Evolutionary conservation across 768 basidiomycete species (phyloP).

Genomic region (Suillus ampliporus): DNA sequence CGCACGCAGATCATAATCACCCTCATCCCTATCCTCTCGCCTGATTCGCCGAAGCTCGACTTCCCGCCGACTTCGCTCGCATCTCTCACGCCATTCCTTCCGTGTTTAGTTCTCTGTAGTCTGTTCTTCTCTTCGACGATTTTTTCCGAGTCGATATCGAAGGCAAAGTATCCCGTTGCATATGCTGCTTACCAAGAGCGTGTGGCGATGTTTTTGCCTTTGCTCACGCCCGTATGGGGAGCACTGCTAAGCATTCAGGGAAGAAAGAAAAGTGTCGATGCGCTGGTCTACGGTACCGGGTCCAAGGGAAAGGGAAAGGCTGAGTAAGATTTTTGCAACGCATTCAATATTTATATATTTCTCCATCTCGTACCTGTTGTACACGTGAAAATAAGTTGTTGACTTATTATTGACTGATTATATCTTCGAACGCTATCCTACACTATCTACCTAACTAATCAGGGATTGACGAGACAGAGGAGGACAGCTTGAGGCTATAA

Average conservation of each 20-base stretch:
- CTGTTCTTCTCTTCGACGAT: slow-evolving; percentile 81
- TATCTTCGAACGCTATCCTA: background rate
- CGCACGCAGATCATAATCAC: slow-evolving; percentile 65
- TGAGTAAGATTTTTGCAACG: slow-evolving; percentile 17
- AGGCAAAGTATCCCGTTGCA: slow-evolving; percentile 69
- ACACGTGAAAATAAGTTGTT: background rate
- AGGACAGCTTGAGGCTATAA: too few species aligned
- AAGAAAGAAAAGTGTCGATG: slow-evolving; percentile 42
- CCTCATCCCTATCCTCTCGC: slow-evolving; percentile 64
- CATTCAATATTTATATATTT: background rate
- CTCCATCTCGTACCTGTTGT: background rate
- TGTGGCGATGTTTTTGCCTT: slow-evolving; percentile 80
- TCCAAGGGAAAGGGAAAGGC: slow-evolving; percentile 22
- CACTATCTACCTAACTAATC: too few species aligned
- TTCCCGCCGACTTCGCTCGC: slow-evolving; percentile 29
- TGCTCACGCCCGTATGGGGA: slow-evolving; percentile 52
- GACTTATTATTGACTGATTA: too few species aligned
- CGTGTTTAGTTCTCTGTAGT: slow-evolving; percentile 63
- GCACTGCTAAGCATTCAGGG: slow-evolving; percentile 44
- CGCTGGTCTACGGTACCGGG: slow-evolving; percentile 49
- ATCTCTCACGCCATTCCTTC: slow-evolving; percentile 48
- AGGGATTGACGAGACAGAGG: too few species aligned
- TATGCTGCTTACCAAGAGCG: slow-evolving; percentile 78
- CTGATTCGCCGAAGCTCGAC: slow-evolving; percentile 34
- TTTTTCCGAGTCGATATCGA: slow-evolving; percentile 83